Base-by-base conservation (phyloP, 805 yeast species). In the Cyberlindnera maritima region DNA sequence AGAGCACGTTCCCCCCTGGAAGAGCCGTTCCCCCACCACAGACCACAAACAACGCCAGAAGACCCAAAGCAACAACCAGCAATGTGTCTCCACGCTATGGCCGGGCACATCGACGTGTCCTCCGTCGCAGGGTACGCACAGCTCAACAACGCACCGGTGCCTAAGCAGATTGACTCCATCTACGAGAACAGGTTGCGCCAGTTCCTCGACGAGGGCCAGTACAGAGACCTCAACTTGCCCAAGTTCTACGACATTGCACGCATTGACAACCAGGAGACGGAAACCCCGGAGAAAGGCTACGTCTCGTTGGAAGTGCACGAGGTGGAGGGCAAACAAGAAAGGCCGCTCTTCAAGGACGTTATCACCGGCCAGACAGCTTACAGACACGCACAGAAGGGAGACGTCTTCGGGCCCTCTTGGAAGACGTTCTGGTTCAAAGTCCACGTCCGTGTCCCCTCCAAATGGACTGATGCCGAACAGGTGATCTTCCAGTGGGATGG, bases 341-440 rank as follows among this genome's bases (percentile, higher is more conserved):
- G 83, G 49, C 78, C 79, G 0, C 60, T 70, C 39, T 72, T 80
- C 54, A 70, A 64, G 19, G 59, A 60, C 4, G 61, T 73, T 29
- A 54, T 60, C 29, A 49, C 39, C 11, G 40, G 48, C 14, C 39
- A 47, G 5, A 48, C 52, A 3, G 70, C 75, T 19, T 80, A 81
- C 74, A 68, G 74, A 54, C 68, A 71, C 20, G 84, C 88, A n/a
- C 63, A 66, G 13, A 81, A 81, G 54, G 95, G 94, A 19, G 83
- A 87, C 55, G 68, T 73, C 9, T 89, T 87, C 63, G 97, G 98
- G 0, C 99, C 99, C 3, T 85, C 95, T 13, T 92, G 99, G 99
- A 84, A 92, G 48, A 86, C 98, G 1, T 95, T 89, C 54, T 92
- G 99, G 99, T 89, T 94, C 67, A 77, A 80, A 55, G 68, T 92